Evolutionary conservation across 2,329 filamentous ascomycete species (phyloP).

Genomic region (Zymoseptoria passerinii): DNA sequence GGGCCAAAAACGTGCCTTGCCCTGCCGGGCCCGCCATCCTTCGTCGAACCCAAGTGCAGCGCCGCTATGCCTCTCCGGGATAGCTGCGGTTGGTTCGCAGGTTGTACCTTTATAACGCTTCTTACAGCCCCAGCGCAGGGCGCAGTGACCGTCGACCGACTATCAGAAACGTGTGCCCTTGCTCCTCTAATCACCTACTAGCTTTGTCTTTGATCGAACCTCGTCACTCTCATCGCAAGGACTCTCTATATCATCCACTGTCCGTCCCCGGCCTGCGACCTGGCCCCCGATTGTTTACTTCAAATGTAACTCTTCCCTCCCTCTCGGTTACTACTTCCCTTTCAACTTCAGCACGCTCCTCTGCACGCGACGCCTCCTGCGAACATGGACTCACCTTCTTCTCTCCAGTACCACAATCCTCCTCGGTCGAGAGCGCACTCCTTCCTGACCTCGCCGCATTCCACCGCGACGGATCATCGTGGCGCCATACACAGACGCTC

Average conservation of each 20-base stretch:
- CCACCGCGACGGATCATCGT: conserved; percentile 15
- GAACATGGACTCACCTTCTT: conserved; percentile 29
- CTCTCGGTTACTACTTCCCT: conserved; percentile 8
- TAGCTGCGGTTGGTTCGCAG: conserved; percentile 20
- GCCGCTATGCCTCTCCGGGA: conserved; percentile 16
- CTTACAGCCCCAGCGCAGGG: conserved; percentile 18
- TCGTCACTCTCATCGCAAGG: conserved; percentile 12
- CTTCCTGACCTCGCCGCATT: conserved; percentile 17
- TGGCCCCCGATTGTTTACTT: conserved; percentile 1
- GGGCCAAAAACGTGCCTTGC: background rate
- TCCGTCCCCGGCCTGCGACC: conserved; percentile 11
- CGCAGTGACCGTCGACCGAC: conserved; percentile 17
- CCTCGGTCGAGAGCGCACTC: conserved; percentile 20
- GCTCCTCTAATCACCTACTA: background rate
- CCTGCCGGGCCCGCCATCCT: background rate
- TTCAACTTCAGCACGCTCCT: conserved; percentile 16
- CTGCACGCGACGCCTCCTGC: conserved; percentile 12
- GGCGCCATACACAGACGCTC: conserved; percentile 25
- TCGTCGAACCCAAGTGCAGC: conserved; percentile 10
- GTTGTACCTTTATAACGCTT: conserved; percentile 20
- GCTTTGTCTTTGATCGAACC: background rate
- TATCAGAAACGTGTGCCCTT: conserved; percentile 17
- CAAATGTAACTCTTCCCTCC: background rate
- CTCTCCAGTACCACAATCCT: conserved; percentile 18
- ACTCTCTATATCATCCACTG: conserved; percentile 15